Base-by-base conservation (phyloP, 805 yeast genomes). In the Wickerhamomyces bisporus region DNA sequence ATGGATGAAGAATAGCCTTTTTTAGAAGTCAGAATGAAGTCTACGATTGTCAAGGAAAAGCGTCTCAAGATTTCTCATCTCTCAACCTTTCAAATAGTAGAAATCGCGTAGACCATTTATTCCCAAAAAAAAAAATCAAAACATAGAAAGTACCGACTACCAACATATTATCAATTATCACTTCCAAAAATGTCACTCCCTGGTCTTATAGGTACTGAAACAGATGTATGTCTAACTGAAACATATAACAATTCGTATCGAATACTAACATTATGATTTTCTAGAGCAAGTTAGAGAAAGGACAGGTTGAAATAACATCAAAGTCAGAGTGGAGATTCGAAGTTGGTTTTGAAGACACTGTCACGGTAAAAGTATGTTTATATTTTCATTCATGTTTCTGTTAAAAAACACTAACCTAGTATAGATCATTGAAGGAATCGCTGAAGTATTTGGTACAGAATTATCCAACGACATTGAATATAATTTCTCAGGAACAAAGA, bases 371-470 rank as follows among this genome's bases (percentile, higher is more conserved):
- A 48, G 67, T 79, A 30, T 28, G 52, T n/a, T n/a, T 35, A 16
- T 21, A 10, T 10, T 21, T 21, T 21, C 24, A 21, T 7, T 21
- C 24, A 21, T 21, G 7, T 10, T 7, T 21, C 10, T 21, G 24
- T 7, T 7, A 7, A 7, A 19, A 23, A 26, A 14, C 37, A 24
- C 32, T 35, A 36, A 38, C 36, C 13, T 2, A 21, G 10, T 21
- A 10, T 19, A 53, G 49, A 67, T 81, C 10, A 41, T 61, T 3
- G 63, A 66, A 3, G 99, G 98, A 4, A 70, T 79, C 3, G 96
- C 86, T 2, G 98, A 93, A 62, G 74, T 88, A 9, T 86, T 83
- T 60, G 99, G 98, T 18, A 86, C 96, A 3, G 99, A 93, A 57
- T 71, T 93, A 18, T 85, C 96, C 3, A 66, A 71, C 30, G 86